Conservation (phyloP, 2,329 filamentous ascomycete genomes). For the Fusarium nelsonii region DNA sequence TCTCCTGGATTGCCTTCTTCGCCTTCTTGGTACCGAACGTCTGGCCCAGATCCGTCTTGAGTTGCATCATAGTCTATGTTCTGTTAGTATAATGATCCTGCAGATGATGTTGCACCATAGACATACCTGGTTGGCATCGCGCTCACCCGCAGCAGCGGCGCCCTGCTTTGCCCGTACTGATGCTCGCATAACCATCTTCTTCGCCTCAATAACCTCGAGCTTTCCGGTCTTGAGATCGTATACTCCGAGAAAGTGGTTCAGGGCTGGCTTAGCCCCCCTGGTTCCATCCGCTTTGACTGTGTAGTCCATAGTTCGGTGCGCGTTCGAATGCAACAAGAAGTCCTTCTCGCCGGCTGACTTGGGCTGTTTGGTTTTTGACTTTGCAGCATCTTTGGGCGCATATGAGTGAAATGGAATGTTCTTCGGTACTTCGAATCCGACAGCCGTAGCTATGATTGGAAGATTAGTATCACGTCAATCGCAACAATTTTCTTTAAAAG, state of each 20-base stretch:
- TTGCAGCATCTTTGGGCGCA: conserved; percentile 54
- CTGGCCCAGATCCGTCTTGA: conserved; percentile 77
- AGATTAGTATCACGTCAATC: conserved; percentile 40
- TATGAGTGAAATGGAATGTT: conserved; percentile 63
- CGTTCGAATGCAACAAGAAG: conserved; percentile 68
- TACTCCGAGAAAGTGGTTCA: conserved; percentile 75
- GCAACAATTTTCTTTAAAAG: not conserved
- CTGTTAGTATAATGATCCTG: conserved; percentile 41
- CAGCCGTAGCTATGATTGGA: conserved; percentile 50
- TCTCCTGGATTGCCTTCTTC: conserved; percentile 78
- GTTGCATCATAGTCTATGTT: conserved; percentile 67
- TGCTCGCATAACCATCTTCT: conserved; percentile 72
- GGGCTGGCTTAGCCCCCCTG: conserved; percentile 51
- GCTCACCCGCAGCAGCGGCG: conserved; percentile 58
- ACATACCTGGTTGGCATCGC: conserved; percentile 48
- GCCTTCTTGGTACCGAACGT: conserved; percentile 90
- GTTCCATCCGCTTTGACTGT: conserved; percentile 64
- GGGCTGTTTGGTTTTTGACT: conserved; percentile 54
- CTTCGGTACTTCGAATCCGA: conserved; percentile 54
- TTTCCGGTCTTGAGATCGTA: conserved; percentile 71
- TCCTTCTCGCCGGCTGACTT: conserved; percentile 59
- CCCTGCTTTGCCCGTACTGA: conserved; percentile 68
- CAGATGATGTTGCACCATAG: not conserved
- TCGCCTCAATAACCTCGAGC: conserved; percentile 71
- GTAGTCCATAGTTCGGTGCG: conserved; percentile 70